Percentiles rank a stretch among this genome's conserved stretches.
phyloP scores from a whole-genome alignment of 768 basidiomycete genomes.

The Trametes gibbosa region DNA sequence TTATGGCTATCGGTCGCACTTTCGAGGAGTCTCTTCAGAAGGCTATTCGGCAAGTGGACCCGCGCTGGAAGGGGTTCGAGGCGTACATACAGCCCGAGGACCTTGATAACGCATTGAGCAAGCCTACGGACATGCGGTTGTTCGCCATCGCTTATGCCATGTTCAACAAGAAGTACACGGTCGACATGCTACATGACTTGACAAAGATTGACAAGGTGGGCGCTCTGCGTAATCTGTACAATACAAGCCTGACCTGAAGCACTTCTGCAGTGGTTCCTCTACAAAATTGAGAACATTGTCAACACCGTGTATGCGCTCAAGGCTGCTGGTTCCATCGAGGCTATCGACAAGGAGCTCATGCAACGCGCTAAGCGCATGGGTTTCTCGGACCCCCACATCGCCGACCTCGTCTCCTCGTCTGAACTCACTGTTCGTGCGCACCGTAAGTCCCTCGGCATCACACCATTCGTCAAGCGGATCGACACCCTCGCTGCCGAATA shows the following conservation, averaged over 20 bases:
- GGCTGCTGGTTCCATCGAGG: conserved; percentile 63
- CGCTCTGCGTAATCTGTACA: neutral
- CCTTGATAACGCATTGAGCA: conserved; percentile 71
- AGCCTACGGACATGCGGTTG: conserved; percentile 92
- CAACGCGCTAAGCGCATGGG: conserved; percentile 89
- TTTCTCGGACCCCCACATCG: conserved; percentile 92
- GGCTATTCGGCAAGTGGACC: conserved; percentile 96
- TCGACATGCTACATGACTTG: conserved; percentile 86
- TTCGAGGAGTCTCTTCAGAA: conserved; percentile 99
- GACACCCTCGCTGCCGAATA: conserved; percentile 99
- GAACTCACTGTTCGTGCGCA: conserved; percentile 81
- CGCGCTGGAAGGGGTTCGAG: conserved; percentile 95
- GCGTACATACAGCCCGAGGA: conserved; percentile 89
- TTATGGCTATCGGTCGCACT: conserved; percentile 99
- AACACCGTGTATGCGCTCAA: conserved; percentile 77
- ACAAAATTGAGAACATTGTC: conserved; percentile 99
- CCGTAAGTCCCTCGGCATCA: conserved; percentile 85
- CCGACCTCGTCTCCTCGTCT: conserved; percentile 67
- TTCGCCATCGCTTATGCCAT: conserved; percentile 98
- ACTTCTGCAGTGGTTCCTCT: conserved; percentile 81
- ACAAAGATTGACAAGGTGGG: conserved; percentile 97
- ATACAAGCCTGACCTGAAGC: neutral
- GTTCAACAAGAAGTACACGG: conserved; percentile 88
- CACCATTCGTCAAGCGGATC: conserved; percentile 98
- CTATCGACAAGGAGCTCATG: conserved; percentile 76